Base-by-base conservation (phyloP, 371 early-diverging fungal species). In the Encephalitozoon intestinalis region DNA sequence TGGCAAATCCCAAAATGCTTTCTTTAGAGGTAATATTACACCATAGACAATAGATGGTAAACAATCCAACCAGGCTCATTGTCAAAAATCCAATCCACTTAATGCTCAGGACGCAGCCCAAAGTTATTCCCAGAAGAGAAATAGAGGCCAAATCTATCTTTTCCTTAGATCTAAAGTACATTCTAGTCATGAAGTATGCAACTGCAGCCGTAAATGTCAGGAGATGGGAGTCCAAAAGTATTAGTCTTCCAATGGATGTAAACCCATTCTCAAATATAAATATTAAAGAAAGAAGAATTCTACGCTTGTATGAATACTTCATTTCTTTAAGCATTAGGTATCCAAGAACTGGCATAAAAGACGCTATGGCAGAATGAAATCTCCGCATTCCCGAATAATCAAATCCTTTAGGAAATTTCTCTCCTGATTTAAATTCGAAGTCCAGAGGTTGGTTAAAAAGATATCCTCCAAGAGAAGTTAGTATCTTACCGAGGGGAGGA, bases 41-140 rank as follows among this genome's bases (percentile, higher is more conserved):
- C 90, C 92, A 96, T 6, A 97, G 87, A 63, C 94, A 94, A 65
- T 92, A 90, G 15, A 96, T 84, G 0, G 96, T 96, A 81, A 92
- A 88, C 67, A 94, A 67, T 5, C 98, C 98, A 37, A 95, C 95
- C 18, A 94, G 84, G 6, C 93, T 92, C 3, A 92, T 92, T 15
- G 90, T 90, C 83, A 99, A 91, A 53, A 95, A 86, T 0, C 98
- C 99, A 34, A 99, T 95, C 99, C 98, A 99, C 83, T 99, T 99
- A 15, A 96, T 90, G 86, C 95, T 94, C 50, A 76, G 5, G 90
- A 90, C 87, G 28, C 73, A 76, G 9, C 99, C 97, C 26, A 97
- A 82, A 15, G 91, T 90, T 2, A 90, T 78, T 51, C 99, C 99
- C 3, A 95, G 91, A 46, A 89, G 80, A 2, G 89, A 72, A 11